These are phyloP conservation scores for Bipolaris victoriae DNA, from an alignment of 2,329 filamentous ascomycete species.

Conservation along the genomic window DNA sequence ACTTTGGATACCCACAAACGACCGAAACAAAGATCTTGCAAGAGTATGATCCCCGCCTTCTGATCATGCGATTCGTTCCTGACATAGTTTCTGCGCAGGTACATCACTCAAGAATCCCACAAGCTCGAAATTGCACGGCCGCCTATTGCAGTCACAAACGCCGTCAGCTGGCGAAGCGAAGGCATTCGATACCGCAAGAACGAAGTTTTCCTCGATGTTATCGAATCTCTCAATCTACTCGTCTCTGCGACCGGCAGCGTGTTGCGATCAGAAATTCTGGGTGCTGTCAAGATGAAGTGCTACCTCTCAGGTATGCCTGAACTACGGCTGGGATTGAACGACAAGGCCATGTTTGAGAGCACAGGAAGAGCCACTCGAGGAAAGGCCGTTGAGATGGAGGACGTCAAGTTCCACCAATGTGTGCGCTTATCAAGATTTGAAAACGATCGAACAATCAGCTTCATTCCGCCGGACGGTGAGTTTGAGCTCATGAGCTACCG, in stretches of 20 bases:
- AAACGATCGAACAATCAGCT: conserved; percentile 97
- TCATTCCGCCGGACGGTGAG: conserved; percentile 97
- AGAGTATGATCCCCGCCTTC: conserved; percentile 61
- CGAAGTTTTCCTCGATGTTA: conserved; percentile 97
- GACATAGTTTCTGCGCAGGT: conserved; percentile 53
- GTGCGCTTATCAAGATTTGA: conserved; percentile 95
- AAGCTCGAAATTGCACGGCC: conserved; percentile 95
- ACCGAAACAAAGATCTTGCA: conserved; percentile 98
- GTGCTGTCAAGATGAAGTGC: conserved; percentile 99
- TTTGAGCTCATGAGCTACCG: conserved; percentile 99
- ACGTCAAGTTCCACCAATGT: conserved; percentile 99
- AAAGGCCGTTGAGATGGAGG: conserved; percentile 99
- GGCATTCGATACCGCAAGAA: conserved; percentile 99
- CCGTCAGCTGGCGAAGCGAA: conserved; percentile 96
- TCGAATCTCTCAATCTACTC: conserved; percentile 94
- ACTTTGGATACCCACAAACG: conserved; percentile 98
- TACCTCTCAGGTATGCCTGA: conserved; percentile 99
- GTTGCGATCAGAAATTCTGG: conserved; percentile 91
- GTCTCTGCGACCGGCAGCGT: conserved; percentile 96
- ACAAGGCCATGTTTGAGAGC: conserved; percentile 99
- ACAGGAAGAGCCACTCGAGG: conserved; percentile 92
- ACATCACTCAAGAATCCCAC: conserved; percentile 99
- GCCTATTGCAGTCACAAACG: conserved; percentile 97
- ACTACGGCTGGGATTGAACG: conserved; percentile 89
- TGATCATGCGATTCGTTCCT: neutral